Conservation (phyloP, 2,329 filamentous ascomycete genomes). For the Epichloe gansuensis region DNA sequence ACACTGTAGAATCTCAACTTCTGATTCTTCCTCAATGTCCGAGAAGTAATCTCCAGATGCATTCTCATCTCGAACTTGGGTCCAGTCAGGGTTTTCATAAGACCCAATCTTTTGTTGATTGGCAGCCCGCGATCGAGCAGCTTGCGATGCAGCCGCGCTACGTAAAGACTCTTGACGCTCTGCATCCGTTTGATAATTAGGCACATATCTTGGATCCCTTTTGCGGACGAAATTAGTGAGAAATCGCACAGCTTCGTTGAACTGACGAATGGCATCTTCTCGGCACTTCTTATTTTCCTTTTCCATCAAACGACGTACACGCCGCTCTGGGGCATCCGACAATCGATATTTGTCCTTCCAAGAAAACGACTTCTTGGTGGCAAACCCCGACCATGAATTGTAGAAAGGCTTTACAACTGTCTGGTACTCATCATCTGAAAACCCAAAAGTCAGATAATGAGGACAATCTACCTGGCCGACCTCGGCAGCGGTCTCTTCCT, state of each 20-base stretch:
- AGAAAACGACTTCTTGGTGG: constrained; percentile 71
- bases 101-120: constrained; percentile 62
- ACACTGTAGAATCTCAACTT: constrained; percentile 56
- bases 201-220: constrained; percentile 73
- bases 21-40: constrained; percentile 40
- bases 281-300: constrained; percentile 83
- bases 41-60: constrained; percentile 50
- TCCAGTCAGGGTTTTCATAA: constrained; percentile 63
- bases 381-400: constrained; percentile 63
- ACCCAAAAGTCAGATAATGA: constrained; percentile 74
- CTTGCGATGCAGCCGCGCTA: constrained; percentile 70
- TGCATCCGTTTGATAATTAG: constrained; percentile 63
- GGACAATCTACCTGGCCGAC: constrained; percentile 48
- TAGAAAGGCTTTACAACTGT: constrained; percentile 71
- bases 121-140: constrained; percentile 66
- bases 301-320: constrained; percentile 74
- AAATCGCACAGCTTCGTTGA: constrained; percentile 82
- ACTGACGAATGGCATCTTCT: constrained; percentile 72
- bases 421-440: constrained; percentile 63
- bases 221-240: constrained; percentile 83
- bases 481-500: constrained; percentile 64
- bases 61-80: constrained; percentile 42
- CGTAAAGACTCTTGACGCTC: constrained; percentile 69
- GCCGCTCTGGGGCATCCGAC: constrained; percentile 76
- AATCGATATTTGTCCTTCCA: constrained; percentile 82